These are phyloP conservation scores for Hypholoma sublateritium DNA, from an alignment of 768 basidiomycete genomes.

Conservation along the genomic window DNA sequence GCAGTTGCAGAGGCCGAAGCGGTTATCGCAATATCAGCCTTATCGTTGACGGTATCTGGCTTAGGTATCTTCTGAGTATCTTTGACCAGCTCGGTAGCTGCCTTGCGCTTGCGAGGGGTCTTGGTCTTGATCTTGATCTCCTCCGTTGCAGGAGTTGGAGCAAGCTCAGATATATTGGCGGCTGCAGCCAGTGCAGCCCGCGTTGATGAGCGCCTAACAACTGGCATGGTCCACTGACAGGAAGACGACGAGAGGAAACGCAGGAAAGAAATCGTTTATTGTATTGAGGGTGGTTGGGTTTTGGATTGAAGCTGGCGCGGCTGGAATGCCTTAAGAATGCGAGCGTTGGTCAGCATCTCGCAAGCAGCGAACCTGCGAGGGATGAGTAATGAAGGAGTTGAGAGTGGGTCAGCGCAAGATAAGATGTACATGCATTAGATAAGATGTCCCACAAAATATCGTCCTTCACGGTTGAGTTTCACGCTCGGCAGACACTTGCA, in stretches of 20 bases:
- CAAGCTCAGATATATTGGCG: constrained; percentile 2
- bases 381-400: background rate
- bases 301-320: no score
- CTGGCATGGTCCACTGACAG: constrained; percentile 27
- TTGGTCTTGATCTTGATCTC: constrained; percentile 1
- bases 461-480: no score
- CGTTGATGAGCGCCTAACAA: constrained; percentile 31
- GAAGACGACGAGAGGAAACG: background rate
- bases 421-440: no score
- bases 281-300: background rate
- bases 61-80: constrained; percentile 17
- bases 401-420: no score
- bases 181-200: constrained; percentile 18
- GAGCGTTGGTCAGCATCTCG: background rate
- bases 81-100: constrained; percentile 1
- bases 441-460: no score
- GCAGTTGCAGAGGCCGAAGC: background rate
- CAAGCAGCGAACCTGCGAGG: background rate
- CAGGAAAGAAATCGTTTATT: constrained; percentile 1
- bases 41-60: constrained; percentile 9
- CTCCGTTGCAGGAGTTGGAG: background rate
- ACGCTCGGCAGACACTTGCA: no score
- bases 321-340: background rate
- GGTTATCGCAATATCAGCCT: background rate
- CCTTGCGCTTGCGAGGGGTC: constrained; percentile 12